These are phyloP conservation scores for Teunomyces funiuensis DNA, from an alignment of 805 yeast genomes.

Conservation along the genomic window DNA sequence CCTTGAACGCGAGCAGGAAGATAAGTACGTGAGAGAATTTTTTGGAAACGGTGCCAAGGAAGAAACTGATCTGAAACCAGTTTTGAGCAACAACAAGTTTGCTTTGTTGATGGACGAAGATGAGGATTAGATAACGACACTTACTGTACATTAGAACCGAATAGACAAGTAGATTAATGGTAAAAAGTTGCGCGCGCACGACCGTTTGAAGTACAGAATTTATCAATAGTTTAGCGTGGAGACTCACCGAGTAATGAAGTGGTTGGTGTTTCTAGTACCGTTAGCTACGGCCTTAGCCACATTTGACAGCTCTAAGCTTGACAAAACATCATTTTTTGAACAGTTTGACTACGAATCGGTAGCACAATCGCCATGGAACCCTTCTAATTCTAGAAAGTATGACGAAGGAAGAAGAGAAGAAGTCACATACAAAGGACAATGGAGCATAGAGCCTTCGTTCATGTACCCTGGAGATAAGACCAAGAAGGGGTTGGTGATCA, in stretches of 20 bases:
- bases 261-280: not conserved
- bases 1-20: conserved; percentile 36
- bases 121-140: conserved; percentile 24
- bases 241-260: too few relatives aligned
- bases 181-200: not conserved
- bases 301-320: conserved; percentile 18
- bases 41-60: conserved; percentile 16
- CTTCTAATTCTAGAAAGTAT: conserved; percentile 52
- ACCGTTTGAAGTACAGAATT: not conserved
- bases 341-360: conserved; percentile 46
- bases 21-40: conserved; percentile 34
- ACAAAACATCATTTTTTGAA: conserved; percentile 56
- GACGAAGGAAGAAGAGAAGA: conserved; percentile 40
- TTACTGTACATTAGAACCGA: conserved; percentile 5
- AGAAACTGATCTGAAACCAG: not conserved
- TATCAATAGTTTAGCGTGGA: too few relatives aligned
- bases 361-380: conserved; percentile 36
- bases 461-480: conserved; percentile 57
- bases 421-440: conserved; percentile 65
- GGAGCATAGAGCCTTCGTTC: conserved; percentile 64
- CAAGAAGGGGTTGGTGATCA: conserved; percentile 77
- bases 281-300: not conserved
- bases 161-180: not conserved
- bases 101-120: conserved; percentile 40
- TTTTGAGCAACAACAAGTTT: conserved; percentile 24